Percentiles rank a stretch among this genome's conserved stretches.
Evolutionary conservation across 2,329 filamentous ascomycete species (phyloP).

Genomic region (Cryphonectria parasitica): DNA sequence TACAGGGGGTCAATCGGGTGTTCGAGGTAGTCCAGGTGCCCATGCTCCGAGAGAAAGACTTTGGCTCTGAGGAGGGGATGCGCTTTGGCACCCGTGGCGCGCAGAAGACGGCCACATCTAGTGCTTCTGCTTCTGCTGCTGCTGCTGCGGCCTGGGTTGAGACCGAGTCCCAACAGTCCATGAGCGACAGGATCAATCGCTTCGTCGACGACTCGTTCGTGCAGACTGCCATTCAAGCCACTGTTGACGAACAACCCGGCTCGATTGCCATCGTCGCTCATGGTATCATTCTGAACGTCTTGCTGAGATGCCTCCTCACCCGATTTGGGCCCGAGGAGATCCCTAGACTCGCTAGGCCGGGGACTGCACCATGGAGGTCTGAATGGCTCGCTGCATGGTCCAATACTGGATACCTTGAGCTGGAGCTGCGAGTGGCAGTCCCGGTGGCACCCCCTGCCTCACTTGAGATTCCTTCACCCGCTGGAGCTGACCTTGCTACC

Average conservation of each 20-base stretch:
- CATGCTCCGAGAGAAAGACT: slow-evolving; percentile 73
- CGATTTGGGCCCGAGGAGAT: slow-evolving; percentile 48
- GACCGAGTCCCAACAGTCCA: slow-evolving; percentile 68
- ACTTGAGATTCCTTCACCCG: background rate
- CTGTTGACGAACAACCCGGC: slow-evolving; percentile 35
- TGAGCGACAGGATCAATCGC: slow-evolving; percentile 63
- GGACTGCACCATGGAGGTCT: slow-evolving; percentile 28
- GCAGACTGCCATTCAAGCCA: slow-evolving; percentile 17
- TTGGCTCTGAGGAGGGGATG: slow-evolving; percentile 71
- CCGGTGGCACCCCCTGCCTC: background rate
- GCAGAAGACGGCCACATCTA: slow-evolving; percentile 33
- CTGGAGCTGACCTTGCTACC: background rate
- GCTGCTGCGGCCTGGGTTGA: slow-evolving; percentile 23
- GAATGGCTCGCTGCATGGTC: slow-evolving; percentile 48
- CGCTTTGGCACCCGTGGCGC: slow-evolving; percentile 49
- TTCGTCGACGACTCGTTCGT: slow-evolving; percentile 70
- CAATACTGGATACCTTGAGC: slow-evolving; percentile 56
- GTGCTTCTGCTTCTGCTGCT: slow-evolving; percentile 16
- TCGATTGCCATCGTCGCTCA: slow-evolving; percentile 76
- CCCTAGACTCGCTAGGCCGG: slow-evolving; percentile 31
- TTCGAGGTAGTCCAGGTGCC: slow-evolving; percentile 42
- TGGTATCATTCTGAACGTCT: slow-evolving; percentile 74
- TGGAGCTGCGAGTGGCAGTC: slow-evolving; percentile 18
- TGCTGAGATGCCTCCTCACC: slow-evolving; percentile 66
- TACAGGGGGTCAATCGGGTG: slow-evolving; percentile 10